Conservation (phyloP, 805 yeast genomes). For the Blastobotrys peoriensis region DNA sequence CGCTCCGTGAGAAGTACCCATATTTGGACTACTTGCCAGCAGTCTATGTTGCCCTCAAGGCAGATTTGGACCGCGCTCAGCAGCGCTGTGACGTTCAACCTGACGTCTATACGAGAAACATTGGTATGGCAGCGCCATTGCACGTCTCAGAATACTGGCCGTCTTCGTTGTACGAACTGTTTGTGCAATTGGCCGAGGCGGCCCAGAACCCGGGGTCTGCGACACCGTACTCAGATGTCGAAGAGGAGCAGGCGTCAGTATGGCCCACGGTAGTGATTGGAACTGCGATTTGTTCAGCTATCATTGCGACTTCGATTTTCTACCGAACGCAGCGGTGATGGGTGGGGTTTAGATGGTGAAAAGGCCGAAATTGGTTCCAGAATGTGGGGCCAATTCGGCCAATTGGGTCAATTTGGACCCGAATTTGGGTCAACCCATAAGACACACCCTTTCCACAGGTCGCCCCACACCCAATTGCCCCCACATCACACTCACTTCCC, state of each 20-base stretch:
- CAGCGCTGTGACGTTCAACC: conserved; percentile 85
- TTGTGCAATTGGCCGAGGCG: conserved; percentile 82
- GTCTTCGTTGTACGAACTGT: conserved; percentile 74
- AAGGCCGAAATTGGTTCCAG: no score
- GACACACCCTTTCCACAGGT: no score
- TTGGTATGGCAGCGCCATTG: conserved; percentile 70
- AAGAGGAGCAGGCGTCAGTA: conserved; percentile 78
- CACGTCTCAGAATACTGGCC: conserved; percentile 91
- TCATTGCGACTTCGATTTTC: conserved; percentile 64
- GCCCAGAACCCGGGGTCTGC: conserved; percentile 72
- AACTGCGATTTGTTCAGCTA: conserved; percentile 78
- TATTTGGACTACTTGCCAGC: conserved; percentile 64
- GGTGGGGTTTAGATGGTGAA: no score
- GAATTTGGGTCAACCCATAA: no score
- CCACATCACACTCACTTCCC: no score
- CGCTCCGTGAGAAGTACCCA: conserved; percentile 55
- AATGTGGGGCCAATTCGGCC: no score
- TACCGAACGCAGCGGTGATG: background rate
- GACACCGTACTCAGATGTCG: conserved; percentile 37
- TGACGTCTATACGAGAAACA: conserved; percentile 67
- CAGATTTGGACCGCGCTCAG: conserved; percentile 93
- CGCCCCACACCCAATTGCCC: no score
- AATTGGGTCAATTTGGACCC: no score
- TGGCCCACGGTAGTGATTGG: conserved; percentile 68
- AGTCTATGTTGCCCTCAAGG: conserved; percentile 86